Base-by-base conservation (phyloP, 179 eudicot genomes). In the Drosera spatulata region DNA sequence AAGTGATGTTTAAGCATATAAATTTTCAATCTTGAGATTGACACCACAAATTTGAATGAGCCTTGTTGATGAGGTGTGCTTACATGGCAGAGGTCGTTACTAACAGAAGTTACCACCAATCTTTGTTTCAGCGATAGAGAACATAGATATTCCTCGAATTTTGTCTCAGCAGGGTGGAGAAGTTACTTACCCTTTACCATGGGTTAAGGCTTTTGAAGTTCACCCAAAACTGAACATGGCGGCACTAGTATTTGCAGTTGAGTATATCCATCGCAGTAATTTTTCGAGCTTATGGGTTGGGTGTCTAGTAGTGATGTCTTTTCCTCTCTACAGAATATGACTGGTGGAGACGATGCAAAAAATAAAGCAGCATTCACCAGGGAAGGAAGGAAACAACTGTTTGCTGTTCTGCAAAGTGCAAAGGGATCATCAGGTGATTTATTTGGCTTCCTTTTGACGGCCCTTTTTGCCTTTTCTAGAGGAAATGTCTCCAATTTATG, bases 161-260 rank as follows among this genome's bases (percentile, higher is more conserved):
- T 80, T 93, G 49, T 89, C 99, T 72, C 99, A 89, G 80, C 94
- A 89, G 63, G 97, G 95, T 7, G 99, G 99, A 61, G 99, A 93
- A 79, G 88, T 91, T 56, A 88, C 90, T 67, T 93, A 93, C 78
- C 97, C 99, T 40, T 85, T 89, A 60, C 97, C 99, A 8, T 93
- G 85, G 56, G 85, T 86, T 56, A 83, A 77, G 81, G 79, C 84
- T 67, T 68, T 93, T 44, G 95, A 82, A 79, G 88, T 83, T 68
- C 99, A 93, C 73, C 77, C 89, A 47, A 93, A 82, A 71, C 66
- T 93, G 62, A 93, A 93, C 65, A 74, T 93, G 78, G 93, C 95
- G 22, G 75, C 97, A 64, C 67, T 93, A 65, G 73, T 87, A 58
- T 93, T 93, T 93, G 90, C 82, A 66, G 99, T 93, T 83, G 76